Conservation (phyloP, 2,329 filamentous ascomycete genomes). For the Paraphaeosphaeria minitans region DNA sequence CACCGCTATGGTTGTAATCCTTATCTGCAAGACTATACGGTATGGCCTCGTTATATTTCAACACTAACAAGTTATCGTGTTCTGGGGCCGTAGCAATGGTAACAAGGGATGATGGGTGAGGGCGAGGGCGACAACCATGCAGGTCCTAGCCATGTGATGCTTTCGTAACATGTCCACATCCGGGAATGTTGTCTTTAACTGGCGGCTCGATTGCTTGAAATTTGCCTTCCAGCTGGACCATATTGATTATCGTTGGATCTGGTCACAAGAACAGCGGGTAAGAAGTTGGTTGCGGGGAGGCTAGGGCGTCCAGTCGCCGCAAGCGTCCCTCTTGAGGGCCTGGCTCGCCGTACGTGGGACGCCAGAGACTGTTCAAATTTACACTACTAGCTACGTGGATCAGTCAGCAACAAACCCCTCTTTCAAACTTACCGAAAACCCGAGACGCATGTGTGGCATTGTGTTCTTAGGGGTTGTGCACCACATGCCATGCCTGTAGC, state of each 20-base stretch:
- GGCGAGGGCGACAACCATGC: too few relatives aligned
- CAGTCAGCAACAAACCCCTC: neutral
- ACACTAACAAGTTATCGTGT: neutral
- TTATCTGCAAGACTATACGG: too few relatives aligned
- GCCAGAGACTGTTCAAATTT: neutral
- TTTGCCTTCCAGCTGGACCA: neutral
- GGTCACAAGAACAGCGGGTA: neutral
- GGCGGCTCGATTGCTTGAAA: neutral
- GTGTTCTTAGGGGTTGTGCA: too few relatives aligned
- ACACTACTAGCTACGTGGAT: neutral
- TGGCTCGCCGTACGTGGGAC: neutral
- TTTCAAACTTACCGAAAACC: neutral
- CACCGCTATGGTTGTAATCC: too few relatives aligned
- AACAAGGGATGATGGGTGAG: too few relatives aligned
- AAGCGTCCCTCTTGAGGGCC: neutral
- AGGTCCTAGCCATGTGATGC: too few relatives aligned
- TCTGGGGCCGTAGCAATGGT: too few relatives aligned
- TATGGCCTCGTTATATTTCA: neutral
- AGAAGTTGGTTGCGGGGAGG: neutral
- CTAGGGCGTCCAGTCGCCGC: neutral
- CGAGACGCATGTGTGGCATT: neutral
- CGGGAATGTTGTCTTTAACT: too few relatives aligned
- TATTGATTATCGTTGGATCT: neutral
- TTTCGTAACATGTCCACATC: too few relatives aligned
- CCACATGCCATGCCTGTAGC: neutral